These are phyloP conservation scores for Podospora comata DNA, from an alignment of 495 filamentous ascomycete genomes.

Conservation along the genomic window DNA sequence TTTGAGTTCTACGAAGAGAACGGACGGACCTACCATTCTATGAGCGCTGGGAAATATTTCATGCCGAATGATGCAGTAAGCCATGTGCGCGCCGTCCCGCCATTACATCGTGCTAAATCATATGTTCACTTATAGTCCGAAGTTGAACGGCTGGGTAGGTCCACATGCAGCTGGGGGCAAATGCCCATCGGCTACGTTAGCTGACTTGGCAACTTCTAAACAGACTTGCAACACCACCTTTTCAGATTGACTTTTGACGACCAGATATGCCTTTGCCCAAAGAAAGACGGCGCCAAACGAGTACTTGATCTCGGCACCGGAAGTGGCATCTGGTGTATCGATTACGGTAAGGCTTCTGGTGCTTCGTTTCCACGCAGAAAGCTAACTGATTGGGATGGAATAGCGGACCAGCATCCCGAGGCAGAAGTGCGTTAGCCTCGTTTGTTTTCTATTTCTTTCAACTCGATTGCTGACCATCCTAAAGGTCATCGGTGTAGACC, in stretches of 20 bases:
- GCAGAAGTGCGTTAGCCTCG: background rate
- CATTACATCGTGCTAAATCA: background rate
- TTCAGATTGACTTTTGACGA: slow-evolving; percentile 34
- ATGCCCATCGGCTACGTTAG: background rate
- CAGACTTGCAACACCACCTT: slow-evolving; percentile 40
- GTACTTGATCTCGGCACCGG: slow-evolving; percentile 33
- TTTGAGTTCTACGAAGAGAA: slow-evolving; percentile 38
- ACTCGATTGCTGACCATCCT: background rate
- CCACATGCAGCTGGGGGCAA: background rate
- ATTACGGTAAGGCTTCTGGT: slow-evolving; percentile 14
- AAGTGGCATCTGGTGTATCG: slow-evolving; percentile 24
- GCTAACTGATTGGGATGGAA: background rate
- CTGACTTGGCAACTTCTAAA: background rate
- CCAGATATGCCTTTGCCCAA: slow-evolving; percentile 29
- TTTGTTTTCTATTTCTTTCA: background rate
- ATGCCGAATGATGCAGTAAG: background rate
- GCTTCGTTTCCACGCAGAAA: background rate
- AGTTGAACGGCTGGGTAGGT: background rate
- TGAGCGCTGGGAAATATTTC: slow-evolving; percentile 32
- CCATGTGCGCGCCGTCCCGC: background rate
- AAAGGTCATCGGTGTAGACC: background rate
- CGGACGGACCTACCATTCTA: slow-evolving; percentile 45
- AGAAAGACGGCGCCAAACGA: slow-evolving; percentile 30
- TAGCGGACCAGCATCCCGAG: background rate
- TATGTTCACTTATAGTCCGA: background rate